Conservation (phyloP, 2,329 filamentous ascomycete genomes). For the Epicoccum nigrum region DNA sequence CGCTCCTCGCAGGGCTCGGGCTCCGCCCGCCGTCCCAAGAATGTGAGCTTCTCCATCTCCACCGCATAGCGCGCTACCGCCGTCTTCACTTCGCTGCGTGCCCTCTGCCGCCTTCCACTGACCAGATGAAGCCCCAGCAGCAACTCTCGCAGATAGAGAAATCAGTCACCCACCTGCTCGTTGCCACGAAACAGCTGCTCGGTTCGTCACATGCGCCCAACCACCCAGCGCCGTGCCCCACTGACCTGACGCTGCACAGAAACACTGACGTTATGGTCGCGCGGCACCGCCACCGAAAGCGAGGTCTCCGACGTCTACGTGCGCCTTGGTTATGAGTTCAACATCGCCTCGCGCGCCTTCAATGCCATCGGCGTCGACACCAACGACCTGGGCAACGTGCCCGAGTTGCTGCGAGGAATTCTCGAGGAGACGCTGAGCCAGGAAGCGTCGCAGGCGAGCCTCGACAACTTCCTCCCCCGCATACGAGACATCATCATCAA, state of each 20-base stretch:
- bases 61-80: neutral
- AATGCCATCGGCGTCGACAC: conserved; percentile 97
- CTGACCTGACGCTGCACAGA: conserved; percentile 55
- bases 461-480: conserved; percentile 90
- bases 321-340: conserved; percentile 96
- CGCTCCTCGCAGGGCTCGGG: conserved; percentile 38
- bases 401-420: conserved; percentile 86
- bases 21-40: conserved; percentile 56
- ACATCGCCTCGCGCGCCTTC: conserved; percentile 96
- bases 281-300: conserved; percentile 85
- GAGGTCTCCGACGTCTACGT: conserved; percentile 99
- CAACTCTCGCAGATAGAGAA: conserved; percentile 97
- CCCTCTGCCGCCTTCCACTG: neutral
- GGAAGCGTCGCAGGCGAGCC: conserved; percentile 89
- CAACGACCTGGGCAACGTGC: conserved; percentile 90
- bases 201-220: conserved; percentile 23
- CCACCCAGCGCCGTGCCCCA: conserved; percentile 14
- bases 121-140: conserved; percentile 64
- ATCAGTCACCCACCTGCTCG: conserved; percentile 88
- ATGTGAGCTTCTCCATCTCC: conserved; percentile 36
- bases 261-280: conserved; percentile 97
- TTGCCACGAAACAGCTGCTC: conserved; percentile 95
- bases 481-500: conserved; percentile 99
- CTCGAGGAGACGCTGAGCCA: conserved; percentile 96
- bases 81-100: neutral